phyloP scores from a whole-genome alignment of 2,329 filamentous ascomycete species.

The Boeremia lycopersici region DNA sequence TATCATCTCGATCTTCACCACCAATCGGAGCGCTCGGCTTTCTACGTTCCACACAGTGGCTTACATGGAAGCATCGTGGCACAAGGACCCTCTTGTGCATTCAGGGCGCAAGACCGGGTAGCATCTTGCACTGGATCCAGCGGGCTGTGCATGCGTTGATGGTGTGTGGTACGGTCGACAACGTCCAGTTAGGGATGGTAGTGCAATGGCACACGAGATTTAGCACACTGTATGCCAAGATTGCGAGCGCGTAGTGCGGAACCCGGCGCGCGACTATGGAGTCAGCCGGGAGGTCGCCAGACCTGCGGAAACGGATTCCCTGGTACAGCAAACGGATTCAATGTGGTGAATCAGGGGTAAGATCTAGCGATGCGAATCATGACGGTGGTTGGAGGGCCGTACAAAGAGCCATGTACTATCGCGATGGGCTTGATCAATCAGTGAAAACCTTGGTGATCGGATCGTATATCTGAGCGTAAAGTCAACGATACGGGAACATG shows the following conservation, averaged over 20 bases:
- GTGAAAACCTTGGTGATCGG: no score
- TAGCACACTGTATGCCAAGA: constrained; percentile 18
- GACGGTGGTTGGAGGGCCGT: not conserved
- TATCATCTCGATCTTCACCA: constrained; percentile 23
- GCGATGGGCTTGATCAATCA: not conserved
- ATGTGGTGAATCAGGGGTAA: not conserved
- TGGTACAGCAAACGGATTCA: no score
- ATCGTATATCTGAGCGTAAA: no score
- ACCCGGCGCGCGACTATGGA: not conserved
- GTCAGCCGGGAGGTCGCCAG: not conserved
- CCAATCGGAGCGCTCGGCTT: constrained; percentile 36
- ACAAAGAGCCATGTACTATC: not conserved
- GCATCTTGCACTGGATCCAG: constrained; percentile 22
- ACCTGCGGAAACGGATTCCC: not conserved
- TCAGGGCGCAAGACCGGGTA: constrained; percentile 26
- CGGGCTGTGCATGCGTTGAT: constrained; percentile 28
- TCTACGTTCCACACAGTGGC: constrained; percentile 20
- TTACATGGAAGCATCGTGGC: constrained; percentile 5
- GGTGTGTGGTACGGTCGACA: constrained; percentile 3
- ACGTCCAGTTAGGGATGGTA: constrained; percentile 1
- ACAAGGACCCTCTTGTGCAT: constrained; percentile 27
- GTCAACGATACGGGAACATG: no score
- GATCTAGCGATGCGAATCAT: not conserved
- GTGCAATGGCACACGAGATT: constrained; percentile 4
- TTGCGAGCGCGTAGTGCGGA: not conserved